Conservation (phyloP, 2,329 filamentous ascomycete genomes). For the Claviceps spartinae region DNA sequence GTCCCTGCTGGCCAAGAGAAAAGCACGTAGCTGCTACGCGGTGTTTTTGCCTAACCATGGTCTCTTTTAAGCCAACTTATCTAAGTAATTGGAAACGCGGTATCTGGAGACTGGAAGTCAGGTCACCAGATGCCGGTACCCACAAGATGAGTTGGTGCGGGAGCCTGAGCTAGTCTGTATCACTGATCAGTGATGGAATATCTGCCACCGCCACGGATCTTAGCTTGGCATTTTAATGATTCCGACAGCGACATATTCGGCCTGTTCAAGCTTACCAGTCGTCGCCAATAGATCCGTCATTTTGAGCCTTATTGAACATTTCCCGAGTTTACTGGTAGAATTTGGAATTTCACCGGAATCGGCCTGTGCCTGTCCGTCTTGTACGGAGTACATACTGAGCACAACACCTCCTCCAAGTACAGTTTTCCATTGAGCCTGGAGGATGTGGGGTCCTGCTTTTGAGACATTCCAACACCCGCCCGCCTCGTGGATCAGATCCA, state of each 20-base stretch:
- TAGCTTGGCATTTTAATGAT: neutral
- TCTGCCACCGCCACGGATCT: neutral
- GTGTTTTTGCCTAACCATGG: neutral
- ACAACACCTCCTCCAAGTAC: too few species aligned
- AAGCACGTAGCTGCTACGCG: neutral
- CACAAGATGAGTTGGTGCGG: too few species aligned
- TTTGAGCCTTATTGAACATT: neutral
- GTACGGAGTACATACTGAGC: too few species aligned
- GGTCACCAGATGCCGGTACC: too few species aligned
- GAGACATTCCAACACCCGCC: too few species aligned
- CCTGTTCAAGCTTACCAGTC: neutral
- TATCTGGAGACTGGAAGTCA: neutral
- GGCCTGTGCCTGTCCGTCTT: neutral
- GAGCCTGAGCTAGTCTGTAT: too few species aligned
- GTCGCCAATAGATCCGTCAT: neutral
- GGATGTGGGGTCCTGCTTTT: too few species aligned
- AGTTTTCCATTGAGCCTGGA: too few species aligned
- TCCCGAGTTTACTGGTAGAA: conserved; percentile 3
- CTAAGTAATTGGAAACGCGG: neutral
- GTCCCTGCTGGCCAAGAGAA: neutral
- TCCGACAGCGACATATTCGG: neutral
- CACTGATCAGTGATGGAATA: neutral
- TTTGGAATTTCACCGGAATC: neutral
- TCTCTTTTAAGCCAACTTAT: neutral
- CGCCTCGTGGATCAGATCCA: too few species aligned